Percentiles rank a stretch among this genome's conserved stretches.
phyloP scores from a whole-genome alignment of 2,329 filamentous ascomycete genomes.

The Tolypocladium amazonense region DNA sequence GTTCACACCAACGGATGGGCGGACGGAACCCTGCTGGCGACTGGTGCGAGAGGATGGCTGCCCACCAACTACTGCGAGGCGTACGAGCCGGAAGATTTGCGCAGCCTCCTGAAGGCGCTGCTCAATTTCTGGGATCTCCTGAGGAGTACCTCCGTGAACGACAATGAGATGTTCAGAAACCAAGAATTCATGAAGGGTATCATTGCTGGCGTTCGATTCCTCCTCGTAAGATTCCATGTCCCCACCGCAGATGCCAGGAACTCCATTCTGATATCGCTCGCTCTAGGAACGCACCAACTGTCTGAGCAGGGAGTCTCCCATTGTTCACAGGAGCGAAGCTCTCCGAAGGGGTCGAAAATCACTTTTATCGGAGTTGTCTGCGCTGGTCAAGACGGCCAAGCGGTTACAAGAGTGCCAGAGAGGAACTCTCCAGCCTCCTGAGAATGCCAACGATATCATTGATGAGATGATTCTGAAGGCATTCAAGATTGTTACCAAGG shows the following conservation, averaged over 20 bases:
- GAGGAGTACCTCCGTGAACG: constrained; percentile 64
- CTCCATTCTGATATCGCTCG: not conserved
- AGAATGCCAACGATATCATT: constrained; percentile 63
- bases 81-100: constrained; percentile 83
- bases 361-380: constrained; percentile 78
- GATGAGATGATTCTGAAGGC: constrained; percentile 91
- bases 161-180: constrained; percentile 71
- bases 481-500: constrained; percentile 87
- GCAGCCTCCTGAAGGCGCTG: constrained; percentile 72
- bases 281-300: constrained; percentile 76
- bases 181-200: constrained; percentile 92
- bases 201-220: constrained; percentile 82
- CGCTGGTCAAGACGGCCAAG: constrained; percentile 82
- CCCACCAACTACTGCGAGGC: constrained; percentile 97
- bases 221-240: constrained; percentile 56
- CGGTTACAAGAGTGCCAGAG: constrained; percentile 65
- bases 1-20: constrained; percentile 98
- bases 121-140: constrained; percentile 90
- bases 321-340: constrained; percentile 64
- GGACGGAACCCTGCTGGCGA: constrained; percentile 79
- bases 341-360: constrained; percentile 77
- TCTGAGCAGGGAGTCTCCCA: constrained; percentile 66
- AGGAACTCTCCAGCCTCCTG: constrained; percentile 31
- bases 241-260: not conserved
- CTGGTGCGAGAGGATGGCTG: constrained; percentile 85